Percentiles rank a stretch among this genome's conserved stretches.
These are phyloP conservation scores for Nicotiana attenuata DNA, from an alignment of 257 asterid species.

Conservation along the genomic window DNA sequence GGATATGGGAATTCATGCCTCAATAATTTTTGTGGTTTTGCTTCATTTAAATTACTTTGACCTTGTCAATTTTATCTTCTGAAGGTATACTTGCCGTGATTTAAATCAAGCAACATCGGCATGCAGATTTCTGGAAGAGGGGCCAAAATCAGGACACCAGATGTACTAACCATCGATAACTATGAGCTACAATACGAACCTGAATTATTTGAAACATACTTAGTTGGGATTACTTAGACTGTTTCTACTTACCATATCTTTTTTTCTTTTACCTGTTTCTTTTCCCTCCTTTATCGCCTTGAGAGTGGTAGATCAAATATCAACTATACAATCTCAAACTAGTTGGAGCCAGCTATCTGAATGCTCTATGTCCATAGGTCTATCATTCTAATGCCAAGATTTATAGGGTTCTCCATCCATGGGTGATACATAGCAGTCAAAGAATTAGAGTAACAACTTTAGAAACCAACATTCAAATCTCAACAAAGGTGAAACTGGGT, in stretches of 20 bases:
- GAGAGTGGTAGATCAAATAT: not conserved
- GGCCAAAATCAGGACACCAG: not conserved
- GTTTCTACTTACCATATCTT: not conserved
- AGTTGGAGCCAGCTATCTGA: not conserved
- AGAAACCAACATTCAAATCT: not conserved
- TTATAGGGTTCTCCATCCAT: not conserved
- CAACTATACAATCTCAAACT: not conserved
- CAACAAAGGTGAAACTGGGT: not conserved
- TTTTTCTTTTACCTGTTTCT: not conserved
- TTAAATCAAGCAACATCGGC: not conserved
- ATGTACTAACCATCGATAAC: not conserved
- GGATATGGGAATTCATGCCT: not conserved
- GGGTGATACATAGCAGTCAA: not conserved
- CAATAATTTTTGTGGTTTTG: not conserved
- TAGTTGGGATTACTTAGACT: not conserved
- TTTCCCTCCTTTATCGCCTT: not conserved
- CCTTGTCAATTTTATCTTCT: not conserved
- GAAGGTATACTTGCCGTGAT: not conserved
- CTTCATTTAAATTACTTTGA: not conserved
- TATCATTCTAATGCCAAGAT: not conserved
- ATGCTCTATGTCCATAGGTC: not conserved
- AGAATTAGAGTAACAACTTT: not conserved
- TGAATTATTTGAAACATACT: not conserved
- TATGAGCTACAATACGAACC: not conserved
- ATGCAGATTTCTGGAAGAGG: not conserved